These are phyloP conservation scores for Pseudopyricularia cyperi DNA, from an alignment of 2,329 filamentous ascomycete species.

Conservation along the genomic window DNA sequence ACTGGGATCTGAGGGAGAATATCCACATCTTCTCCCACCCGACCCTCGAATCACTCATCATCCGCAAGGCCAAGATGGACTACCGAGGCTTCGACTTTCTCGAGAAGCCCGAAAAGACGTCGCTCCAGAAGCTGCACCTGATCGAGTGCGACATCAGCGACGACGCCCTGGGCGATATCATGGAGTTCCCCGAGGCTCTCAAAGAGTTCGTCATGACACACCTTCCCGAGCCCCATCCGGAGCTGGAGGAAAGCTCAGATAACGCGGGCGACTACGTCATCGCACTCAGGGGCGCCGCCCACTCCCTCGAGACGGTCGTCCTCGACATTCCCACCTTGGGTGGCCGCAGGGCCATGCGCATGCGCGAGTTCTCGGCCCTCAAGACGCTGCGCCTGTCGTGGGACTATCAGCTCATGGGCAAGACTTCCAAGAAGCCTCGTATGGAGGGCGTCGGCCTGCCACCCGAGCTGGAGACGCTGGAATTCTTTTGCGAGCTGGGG, in stretches of 20 bases:
- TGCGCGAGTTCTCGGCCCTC: slow-evolving; percentile 28
- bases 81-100: slow-evolving; percentile 32
- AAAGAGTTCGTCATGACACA: slow-evolving; percentile 35
- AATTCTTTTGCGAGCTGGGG: slow-evolving; percentile 16
- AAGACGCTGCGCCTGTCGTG: slow-evolving; percentile 28
- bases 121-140: slow-evolving; percentile 27
- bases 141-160: slow-evolving; percentile 38
- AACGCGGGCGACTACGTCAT: slow-evolving; percentile 32
- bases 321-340: slow-evolving; percentile 28
- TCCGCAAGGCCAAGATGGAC: slow-evolving; percentile 30
- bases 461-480: slow-evolving; percentile 28
- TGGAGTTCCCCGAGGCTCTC: slow-evolving; percentile 29
- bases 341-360: slow-evolving; percentile 24
- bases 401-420: slow-evolving; percentile 35
- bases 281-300: slow-evolving; percentile 24
- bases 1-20: slow-evolving; percentile 38
- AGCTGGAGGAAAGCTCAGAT: slow-evolving; percentile 32
- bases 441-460: slow-evolving; percentile 33
- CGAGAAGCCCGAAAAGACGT: slow-evolving; percentile 32
- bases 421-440: slow-evolving; percentile 27
- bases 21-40: slow-evolving; percentile 38
- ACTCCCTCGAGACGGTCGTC: slow-evolving; percentile 29
- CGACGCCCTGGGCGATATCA: slow-evolving; percentile 23
- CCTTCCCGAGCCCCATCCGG: slow-evolving; percentile 22
- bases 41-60: slow-evolving; percentile 29